These are phyloP conservation scores for Geotrichum bryndzae DNA, from an alignment of 1,139 yeast genomes.

Conservation along the genomic window DNA sequence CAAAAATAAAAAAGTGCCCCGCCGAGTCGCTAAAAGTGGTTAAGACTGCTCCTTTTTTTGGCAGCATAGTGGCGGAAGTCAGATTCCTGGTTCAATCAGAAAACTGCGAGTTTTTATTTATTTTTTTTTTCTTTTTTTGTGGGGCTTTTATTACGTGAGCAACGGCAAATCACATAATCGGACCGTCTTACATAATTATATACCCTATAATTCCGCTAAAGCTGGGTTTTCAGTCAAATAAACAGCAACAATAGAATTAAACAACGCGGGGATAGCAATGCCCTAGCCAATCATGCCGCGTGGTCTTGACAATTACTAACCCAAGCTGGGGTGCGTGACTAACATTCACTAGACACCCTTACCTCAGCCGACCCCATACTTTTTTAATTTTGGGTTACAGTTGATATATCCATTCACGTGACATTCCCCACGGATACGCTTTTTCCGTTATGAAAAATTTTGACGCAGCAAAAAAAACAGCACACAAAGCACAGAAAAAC, in stretches of 20 bases:
- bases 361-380: not conserved
- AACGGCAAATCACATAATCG: not conserved
- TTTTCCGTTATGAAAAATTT: not conserved
- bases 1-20: no score
- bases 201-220: not conserved
- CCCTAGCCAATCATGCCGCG: not conserved
- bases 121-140: not conserved
- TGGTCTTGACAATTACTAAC: not conserved
- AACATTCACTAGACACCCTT: not conserved
- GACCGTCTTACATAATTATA: not conserved
- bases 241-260: not conserved
- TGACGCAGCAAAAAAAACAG: not conserved
- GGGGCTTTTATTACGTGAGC: slow-evolving; percentile 3
- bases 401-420: slow-evolving; percentile 8
- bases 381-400: not conserved
- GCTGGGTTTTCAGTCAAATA: not conserved
- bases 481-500: not conserved
- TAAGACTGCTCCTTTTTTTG: no score
- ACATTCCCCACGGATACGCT: slow-evolving; percentile 1
- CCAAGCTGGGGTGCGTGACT: not conserved
- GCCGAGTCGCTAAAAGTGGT: no score
- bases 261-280: not conserved
- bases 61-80: no score
- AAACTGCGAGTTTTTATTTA: not conserved
- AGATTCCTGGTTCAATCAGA: no score